These are phyloP conservation scores for Penicillium polonicum DNA, from an alignment of 2,329 filamentous ascomycete genomes.

Conservation along the genomic window DNA sequence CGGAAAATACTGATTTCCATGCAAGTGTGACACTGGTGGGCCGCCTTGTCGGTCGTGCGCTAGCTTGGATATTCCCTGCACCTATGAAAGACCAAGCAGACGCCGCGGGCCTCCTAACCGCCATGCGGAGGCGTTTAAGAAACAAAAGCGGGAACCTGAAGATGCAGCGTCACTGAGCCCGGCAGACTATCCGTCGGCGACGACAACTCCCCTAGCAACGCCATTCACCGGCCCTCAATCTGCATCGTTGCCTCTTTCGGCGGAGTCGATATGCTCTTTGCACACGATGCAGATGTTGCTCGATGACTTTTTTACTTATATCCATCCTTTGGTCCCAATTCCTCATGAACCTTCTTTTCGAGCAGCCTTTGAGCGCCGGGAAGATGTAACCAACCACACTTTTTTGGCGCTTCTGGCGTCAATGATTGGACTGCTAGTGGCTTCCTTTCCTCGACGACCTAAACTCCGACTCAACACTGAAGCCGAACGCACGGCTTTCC, in stretches of 20 bases:
- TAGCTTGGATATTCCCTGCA: constrained; percentile 65
- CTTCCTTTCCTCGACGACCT: constrained; percentile 47
- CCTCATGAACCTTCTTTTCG: constrained; percentile 50
- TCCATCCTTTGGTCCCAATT: constrained; percentile 48
- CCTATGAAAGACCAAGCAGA: constrained; percentile 62
- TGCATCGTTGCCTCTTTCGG: constrained; percentile 49
- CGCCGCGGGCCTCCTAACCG: constrained; percentile 65
- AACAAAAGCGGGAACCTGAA: constrained; percentile 50
- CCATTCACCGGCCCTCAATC: constrained; percentile 28
- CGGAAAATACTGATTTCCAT: constrained; percentile 10
- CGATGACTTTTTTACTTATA: constrained; percentile 51
- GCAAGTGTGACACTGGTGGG: constrained; percentile 64
- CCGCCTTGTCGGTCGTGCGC: constrained; percentile 65
- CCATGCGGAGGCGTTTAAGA: constrained; percentile 67
- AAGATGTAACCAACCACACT: constrained; percentile 43
- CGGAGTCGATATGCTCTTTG: constrained; percentile 47
- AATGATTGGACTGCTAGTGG: constrained; percentile 47
- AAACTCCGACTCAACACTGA: constrained; percentile 42
- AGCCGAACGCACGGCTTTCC: constrained; percentile 38
- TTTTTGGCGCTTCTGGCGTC: constrained; percentile 47
- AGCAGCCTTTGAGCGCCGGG: constrained; percentile 42
- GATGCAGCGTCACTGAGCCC: constrained; percentile 39
- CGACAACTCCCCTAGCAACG: constrained; percentile 28
- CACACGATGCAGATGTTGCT: constrained; percentile 42
- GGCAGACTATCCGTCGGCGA: constrained; percentile 44